Percentiles rank a stretch among this genome's conserved stretches.
Conservation (phyloP, 768 basidiomycete species). For the Tylopilus plumbeoviolaceoides region DNA sequence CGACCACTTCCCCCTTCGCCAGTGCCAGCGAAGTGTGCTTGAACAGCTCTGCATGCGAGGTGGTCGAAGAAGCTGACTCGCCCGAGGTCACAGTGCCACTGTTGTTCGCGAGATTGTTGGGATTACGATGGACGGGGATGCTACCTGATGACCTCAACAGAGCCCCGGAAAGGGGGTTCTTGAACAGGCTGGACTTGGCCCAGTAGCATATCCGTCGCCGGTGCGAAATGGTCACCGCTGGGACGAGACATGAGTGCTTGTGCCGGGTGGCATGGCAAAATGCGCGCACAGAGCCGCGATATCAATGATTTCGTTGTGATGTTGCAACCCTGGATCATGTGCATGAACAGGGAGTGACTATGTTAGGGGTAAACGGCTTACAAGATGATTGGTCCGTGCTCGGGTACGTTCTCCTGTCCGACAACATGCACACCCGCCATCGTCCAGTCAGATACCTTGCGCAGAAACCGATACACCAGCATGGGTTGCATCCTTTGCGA, state of each 20-base stretch:
- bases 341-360: background rate
- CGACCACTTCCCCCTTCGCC: slow-evolving; percentile 51
- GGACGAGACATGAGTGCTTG: background rate
- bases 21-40: slow-evolving; percentile 51
- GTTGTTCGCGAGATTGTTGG: slow-evolving; percentile 30
- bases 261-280: background rate
- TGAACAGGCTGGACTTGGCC: slow-evolving; percentile 56
- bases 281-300: slow-evolving; percentile 41
- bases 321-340: slow-evolving; percentile 43
- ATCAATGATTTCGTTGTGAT: slow-evolving; percentile 70
- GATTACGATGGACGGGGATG: slow-evolving; percentile 68
- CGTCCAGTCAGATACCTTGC: slow-evolving; percentile 58
- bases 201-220: slow-evolving; percentile 54
- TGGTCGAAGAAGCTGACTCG: background rate
- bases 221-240: slow-evolving; percentile 56
- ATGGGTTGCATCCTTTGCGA: slow-evolving; percentile 39
- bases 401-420: slow-evolving; percentile 51
- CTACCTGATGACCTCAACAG: slow-evolving; percentile 62
- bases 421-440: slow-evolving; percentile 51
- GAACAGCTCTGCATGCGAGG: background rate
- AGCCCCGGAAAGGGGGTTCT: slow-evolving; percentile 46
- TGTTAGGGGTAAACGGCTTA: slow-evolving; percentile 27
- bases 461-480: slow-evolving; percentile 55
- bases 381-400: slow-evolving; percentile 58
- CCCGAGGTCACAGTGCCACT: background rate